These are phyloP conservation scores for Plasmodium coatneyi DNA, from an alignment of 169 alveolate species.

Conservation along the genomic window DNA sequence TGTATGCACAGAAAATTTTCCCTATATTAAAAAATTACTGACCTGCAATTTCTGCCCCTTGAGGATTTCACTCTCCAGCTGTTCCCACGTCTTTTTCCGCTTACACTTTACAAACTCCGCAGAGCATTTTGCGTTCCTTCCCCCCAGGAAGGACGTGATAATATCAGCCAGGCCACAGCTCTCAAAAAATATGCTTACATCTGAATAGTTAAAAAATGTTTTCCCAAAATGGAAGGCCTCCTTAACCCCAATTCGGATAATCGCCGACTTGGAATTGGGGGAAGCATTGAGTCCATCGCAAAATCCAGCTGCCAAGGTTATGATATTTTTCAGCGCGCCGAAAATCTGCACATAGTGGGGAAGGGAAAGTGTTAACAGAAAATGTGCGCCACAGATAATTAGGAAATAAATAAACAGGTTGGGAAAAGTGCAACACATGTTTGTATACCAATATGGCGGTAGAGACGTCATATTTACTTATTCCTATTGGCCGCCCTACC, in stretches of 20 bases:
- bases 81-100: constrained; percentile 90
- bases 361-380: neutral
- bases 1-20: neutral
- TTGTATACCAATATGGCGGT: neutral
- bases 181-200: constrained; percentile 88
- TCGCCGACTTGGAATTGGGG: constrained; percentile 94
- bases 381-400: neutral
- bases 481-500: constrained; percentile 26
- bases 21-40: neutral
- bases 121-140: constrained; percentile 93
- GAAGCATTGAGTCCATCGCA: constrained; percentile 94
- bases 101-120: constrained; percentile 90
- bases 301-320: constrained; percentile 95
- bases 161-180: constrained; percentile 94
- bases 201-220: constrained; percentile 82
- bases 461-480: neutral
- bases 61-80: constrained; percentile 90
- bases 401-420: no score
- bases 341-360: constrained; percentile 79
- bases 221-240: constrained; percentile 86
- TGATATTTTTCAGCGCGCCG: constrained; percentile 95
- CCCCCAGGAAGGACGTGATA: constrained; percentile 93
- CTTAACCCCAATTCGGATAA: constrained; percentile 93
- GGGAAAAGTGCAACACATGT: neutral
- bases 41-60: constrained; percentile 93